phyloP scores from a whole-genome alignment of 108 stramenopile species.

The Skeletonema potamos region DNA sequence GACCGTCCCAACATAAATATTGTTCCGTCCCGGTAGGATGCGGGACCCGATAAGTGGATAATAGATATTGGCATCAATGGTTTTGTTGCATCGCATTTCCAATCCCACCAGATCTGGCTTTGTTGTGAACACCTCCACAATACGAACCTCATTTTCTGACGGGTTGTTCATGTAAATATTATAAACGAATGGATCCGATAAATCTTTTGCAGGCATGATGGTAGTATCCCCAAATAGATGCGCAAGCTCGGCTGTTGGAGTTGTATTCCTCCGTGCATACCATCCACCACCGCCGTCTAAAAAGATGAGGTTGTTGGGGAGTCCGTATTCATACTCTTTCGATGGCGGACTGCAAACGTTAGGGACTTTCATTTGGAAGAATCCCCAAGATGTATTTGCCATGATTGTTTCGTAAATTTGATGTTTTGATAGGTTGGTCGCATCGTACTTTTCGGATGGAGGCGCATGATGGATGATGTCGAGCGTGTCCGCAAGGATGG shows the following conservation, averaged over 20 bases:
- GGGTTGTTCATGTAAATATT: slow-evolving; percentile 67
- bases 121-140: slow-evolving; percentile 59
- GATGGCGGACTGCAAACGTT: slow-evolving; percentile 24
- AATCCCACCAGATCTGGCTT: slow-evolving; percentile 48
- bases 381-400: slow-evolving; percentile 45
- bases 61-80: slow-evolving; percentile 9
- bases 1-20: slow-evolving; percentile 55
- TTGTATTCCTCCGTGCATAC: slow-evolving; percentile 35
- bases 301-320: slow-evolving; percentile 43
- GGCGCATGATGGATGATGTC: slow-evolving; percentile 21
- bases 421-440: slow-evolving; percentile 1
- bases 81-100: slow-evolving; percentile 28
- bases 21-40: slow-evolving; percentile 39
- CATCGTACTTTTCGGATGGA: not conserved
- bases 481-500: slow-evolving; percentile 22
- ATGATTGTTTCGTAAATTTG: slow-evolving; percentile 34
- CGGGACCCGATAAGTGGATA: slow-evolving; percentile 31
- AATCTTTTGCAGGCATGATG: not conserved
- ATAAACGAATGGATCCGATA: slow-evolving; percentile 33
- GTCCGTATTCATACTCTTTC: slow-evolving; percentile 31
- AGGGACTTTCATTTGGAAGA: slow-evolving; percentile 40
- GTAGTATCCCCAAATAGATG: slow-evolving; percentile 8
- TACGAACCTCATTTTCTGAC: slow-evolving; percentile 21
- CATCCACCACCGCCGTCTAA: slow-evolving; percentile 45
- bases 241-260: slow-evolving; percentile 14